Percentiles rank a stretch among this genome's conserved stretches.
Evolutionary conservation across 371 early-diverging fungal species (phyloP).

Genomic region (Mucor piriformis): DNA sequence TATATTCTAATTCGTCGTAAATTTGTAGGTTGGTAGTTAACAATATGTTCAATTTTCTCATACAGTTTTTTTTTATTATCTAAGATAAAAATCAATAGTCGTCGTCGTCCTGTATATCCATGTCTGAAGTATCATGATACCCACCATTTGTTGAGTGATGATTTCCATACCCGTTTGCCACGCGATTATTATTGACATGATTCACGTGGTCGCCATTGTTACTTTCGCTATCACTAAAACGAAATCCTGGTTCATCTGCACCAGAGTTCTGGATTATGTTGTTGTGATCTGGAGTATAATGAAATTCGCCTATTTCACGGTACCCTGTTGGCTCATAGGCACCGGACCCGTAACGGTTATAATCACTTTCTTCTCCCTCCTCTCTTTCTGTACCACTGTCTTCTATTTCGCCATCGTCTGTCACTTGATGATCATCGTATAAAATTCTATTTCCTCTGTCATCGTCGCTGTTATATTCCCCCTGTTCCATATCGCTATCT

Average conservation of each 20-base stretch:
- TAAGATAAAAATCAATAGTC: not conserved
- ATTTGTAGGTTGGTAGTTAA: too few species aligned
- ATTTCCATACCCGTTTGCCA: not conserved
- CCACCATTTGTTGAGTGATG: not conserved
- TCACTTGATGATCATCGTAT: not conserved
- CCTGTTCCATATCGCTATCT: constrained; percentile 7
- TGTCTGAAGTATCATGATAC: constrained; percentile 8
- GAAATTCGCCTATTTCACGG: constrained; percentile 1
- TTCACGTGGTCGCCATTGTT: not conserved
- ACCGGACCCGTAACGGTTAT: constrained; percentile 1
- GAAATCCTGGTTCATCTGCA: constrained; percentile 12
- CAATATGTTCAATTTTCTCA: not conserved
- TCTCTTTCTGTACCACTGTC: not conserved
- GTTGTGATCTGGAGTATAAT: constrained; percentile 2
- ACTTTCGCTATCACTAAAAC: constrained; percentile 11
- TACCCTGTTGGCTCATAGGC: constrained; percentile 4
- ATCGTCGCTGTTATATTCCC: constrained; percentile 10
- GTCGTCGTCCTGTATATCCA: constrained; percentile 17
- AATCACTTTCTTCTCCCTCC: not conserved
- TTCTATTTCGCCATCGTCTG: not conserved
- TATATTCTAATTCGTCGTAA: too few species aligned
- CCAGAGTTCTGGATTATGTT: not conserved
- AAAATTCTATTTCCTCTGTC: constrained; percentile 6
- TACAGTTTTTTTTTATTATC: not conserved
- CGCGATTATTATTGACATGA: not conserved